A percentile compares a stretch with the other conserved stretches of the same genome.
phyloP scores from a whole-genome alignment of 2,329 filamentous ascomycete genomes.

The Elsinoe batatas region DNA sequence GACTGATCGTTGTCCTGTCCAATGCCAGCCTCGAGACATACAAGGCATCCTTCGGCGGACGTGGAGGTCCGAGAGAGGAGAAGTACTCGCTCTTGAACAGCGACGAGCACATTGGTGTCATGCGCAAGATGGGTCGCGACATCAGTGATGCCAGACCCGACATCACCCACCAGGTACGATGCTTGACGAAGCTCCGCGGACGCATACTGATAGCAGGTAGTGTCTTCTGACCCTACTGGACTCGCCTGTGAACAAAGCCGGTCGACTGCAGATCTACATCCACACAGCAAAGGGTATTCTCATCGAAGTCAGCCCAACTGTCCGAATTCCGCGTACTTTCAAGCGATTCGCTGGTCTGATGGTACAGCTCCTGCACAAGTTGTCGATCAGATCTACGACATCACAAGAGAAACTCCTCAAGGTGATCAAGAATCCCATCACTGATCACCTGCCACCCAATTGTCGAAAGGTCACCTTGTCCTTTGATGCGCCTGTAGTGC shows the following conservation, averaged over 20 bases:
- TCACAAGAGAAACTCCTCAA: slow-evolving; percentile 96
- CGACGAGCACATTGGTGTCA: slow-evolving; percentile 96
- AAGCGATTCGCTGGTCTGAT: slow-evolving; percentile 98
- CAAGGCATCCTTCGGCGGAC: slow-evolving; percentile 58
- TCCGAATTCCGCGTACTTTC: slow-evolving; percentile 94
- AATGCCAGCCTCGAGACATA: slow-evolving; percentile 98
- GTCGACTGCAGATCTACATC: slow-evolving; percentile 95
- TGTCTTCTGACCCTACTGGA: slow-evolving; percentile 94
- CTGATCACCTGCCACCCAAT: slow-evolving; percentile 89
- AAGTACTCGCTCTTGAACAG: slow-evolving; percentile 98
- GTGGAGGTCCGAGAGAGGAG: slow-evolving; percentile 65
- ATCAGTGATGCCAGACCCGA: slow-evolving; percentile 96
- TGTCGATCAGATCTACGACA: slow-evolving; percentile 91
- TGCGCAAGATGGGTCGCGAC: slow-evolving; percentile 99
- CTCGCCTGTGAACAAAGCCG: slow-evolving; percentile 97
- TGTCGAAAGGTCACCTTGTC: slow-evolving; percentile 96
- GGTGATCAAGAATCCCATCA: slow-evolving; percentile 97
- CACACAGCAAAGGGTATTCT: slow-evolving; percentile 94
- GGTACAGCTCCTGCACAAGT: slow-evolving; percentile 91
- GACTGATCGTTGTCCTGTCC: slow-evolving; percentile 89
- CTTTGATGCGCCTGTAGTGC: slow-evolving; percentile 81
- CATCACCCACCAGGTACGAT: slow-evolving; percentile 90
- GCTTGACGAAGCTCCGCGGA: not conserved
- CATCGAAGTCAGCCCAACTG: slow-evolving; percentile 96
- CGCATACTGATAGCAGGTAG: slow-evolving; percentile 38